Percentiles rank a stretch among this genome's conserved stretches.
Conservation (phyloP, 306 rosid genomes). For the Spatholobus suberectus region DNA sequence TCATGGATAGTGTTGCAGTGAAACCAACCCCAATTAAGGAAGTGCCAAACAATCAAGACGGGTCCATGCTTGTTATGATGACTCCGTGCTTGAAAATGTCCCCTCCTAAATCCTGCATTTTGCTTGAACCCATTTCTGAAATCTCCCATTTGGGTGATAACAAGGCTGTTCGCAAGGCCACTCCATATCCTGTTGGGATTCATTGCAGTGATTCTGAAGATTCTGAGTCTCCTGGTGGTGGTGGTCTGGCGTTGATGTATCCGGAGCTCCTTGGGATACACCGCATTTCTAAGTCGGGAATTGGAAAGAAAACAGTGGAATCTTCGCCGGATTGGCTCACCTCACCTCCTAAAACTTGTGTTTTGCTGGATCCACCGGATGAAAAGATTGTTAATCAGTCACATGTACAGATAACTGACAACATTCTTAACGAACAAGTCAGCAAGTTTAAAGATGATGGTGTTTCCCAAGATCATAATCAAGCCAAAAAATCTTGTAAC, state of each 20-base stretch:
- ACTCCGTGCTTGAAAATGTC: constrained; percentile 86
- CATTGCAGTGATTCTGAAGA: constrained; percentile 54
- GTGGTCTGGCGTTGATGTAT: constrained; percentile 63
- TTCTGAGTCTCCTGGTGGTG: constrained; percentile 55
- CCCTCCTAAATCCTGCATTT: constrained; percentile 85
- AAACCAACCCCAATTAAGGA: constrained; percentile 59
- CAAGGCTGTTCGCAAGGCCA: constrained; percentile 58
- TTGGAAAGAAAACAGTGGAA: constrained; percentile 58
- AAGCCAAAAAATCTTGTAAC: constrained; percentile 39
- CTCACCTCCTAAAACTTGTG: constrained; percentile 94
- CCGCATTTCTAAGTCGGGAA: constrained; percentile 48
- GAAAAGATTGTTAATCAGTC: constrained; percentile 31
- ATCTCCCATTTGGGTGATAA: constrained; percentile 44
- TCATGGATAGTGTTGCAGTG: constrained; percentile 38
- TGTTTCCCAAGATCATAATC: constrained; percentile 44
- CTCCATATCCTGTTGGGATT: constrained; percentile 83
- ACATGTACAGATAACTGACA: neutral
- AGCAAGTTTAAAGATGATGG: constrained; percentile 38
- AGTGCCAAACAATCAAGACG: constrained; percentile 41
- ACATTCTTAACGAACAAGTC: constrained; percentile 32
- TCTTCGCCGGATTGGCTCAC: constrained; percentile 78
- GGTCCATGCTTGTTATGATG: constrained; percentile 67
- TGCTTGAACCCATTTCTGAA: constrained; percentile 86
- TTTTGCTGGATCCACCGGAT: constrained; percentile 74
- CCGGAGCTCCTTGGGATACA: constrained; percentile 72